Base-by-base conservation (phyloP, 345 rosid genomes). In the Murraya koenigii region DNA sequence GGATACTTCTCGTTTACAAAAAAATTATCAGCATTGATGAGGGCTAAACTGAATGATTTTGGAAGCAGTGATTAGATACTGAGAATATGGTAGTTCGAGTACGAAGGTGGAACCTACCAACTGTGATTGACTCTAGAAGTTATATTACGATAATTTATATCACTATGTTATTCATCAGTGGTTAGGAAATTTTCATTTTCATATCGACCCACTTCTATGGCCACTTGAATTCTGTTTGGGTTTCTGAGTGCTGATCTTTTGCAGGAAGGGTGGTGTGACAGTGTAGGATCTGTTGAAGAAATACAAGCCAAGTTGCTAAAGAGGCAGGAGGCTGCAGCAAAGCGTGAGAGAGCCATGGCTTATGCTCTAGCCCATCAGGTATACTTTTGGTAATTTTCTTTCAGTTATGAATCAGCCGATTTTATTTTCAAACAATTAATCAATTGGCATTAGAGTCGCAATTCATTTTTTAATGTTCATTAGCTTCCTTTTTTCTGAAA, bases 281-380 rank as follows among this genome's bases (percentile, higher is more conserved):
- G 97, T 80, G 85, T 86, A 79, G 99, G 99, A 52, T 97, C 98
- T 80, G 99, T 97, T 78, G 91, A 94, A 86, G 80, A 97, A 81
- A 97, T 97, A 80, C 98, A 97, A 87, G 81, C 96, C 75, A 97
- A 97, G 86, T 83, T 97, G 70, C 82, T 94, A 30, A 93, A 94
- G 89, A 85, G 98, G 79, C 97, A 97, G 88, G 97, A 91, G 85
- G 99, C 99, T 86, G 99, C 98, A 66, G 97, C 96, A 67, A 97
- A 93, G 87, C 97, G 99, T 65, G 99, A 97, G 88, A 93, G 99
- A 81, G 97, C 99, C 52, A 97, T 94, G 96, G 98, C 99, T 20
- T 97, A 94, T 90, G 98, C 99, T 80, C 78, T 97, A 81, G 90
- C 99, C 38, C 98, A 97, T 84, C 98, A 97, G 94, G 99, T 97